phyloP scores from a whole-genome alignment of 2,329 filamentous ascomycete species.

The Trichoderma pleuroti region DNA sequence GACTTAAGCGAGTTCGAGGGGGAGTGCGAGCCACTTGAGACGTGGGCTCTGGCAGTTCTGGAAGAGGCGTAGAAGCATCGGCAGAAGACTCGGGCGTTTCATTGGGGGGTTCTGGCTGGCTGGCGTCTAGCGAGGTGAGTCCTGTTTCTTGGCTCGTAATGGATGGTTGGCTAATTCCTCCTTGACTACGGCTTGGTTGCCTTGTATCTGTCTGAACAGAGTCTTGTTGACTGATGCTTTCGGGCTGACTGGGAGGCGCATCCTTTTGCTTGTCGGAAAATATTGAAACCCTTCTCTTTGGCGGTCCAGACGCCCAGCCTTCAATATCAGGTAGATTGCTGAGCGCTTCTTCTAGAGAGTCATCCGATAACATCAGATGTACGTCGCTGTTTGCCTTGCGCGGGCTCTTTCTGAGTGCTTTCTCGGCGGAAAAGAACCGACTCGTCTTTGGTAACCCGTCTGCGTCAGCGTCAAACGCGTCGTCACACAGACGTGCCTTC shows the following conservation, averaged over 20 bases:
- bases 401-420: constrained; percentile 26
- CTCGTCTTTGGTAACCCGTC: constrained; percentile 43
- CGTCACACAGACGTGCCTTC: constrained; percentile 54
- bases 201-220: neutral
- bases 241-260: neutral
- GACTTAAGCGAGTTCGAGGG: constrained; percentile 30
- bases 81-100: constrained; percentile 25
- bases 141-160: constrained; percentile 18
- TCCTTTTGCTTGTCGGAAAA: constrained; percentile 43
- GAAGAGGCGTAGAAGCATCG: constrained; percentile 31
- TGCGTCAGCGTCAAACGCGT: constrained; percentile 33
- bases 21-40: constrained; percentile 30
- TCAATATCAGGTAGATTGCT: constrained; percentile 49
- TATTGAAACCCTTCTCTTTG: constrained; percentile 39
- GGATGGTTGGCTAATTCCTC: constrained; percentile 10
- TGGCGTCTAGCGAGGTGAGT: constrained; percentile 20
- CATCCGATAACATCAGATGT: constrained; percentile 54
- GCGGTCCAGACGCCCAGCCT: constrained; percentile 40
- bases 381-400: constrained; percentile 37
- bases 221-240: neutral
- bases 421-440: constrained; percentile 49
- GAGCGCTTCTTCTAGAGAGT: constrained; percentile 55
- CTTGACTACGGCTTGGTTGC: neutral
- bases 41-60: constrained; percentile 23
- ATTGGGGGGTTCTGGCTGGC: constrained; percentile 25